Percentiles rank a stretch among this genome's conserved stretches.
Conservation (phyloP, 2,329 filamentous ascomycete species). For the Cordyceps cicadae region DNA sequence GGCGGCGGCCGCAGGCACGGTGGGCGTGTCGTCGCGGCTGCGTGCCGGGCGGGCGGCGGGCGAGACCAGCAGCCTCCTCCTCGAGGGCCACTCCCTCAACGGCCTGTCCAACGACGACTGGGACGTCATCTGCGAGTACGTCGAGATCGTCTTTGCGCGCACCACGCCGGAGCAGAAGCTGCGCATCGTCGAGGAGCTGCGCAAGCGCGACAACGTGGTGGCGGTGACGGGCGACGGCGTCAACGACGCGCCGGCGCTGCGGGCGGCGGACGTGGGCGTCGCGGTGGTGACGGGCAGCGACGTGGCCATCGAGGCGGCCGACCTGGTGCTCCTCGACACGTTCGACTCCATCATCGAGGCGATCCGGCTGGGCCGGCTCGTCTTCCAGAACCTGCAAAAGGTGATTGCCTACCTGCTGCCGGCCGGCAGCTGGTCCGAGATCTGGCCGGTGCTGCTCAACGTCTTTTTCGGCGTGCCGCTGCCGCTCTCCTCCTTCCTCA, state of each 20-base stretch:
- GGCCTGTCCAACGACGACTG: constrained; percentile 41
- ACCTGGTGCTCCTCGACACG: constrained; percentile 61
- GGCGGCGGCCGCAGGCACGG: too few species aligned
- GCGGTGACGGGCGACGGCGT: constrained; percentile 70
- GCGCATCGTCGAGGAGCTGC: constrained; percentile 62
- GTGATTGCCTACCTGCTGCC: constrained; percentile 39
- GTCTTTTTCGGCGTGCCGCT: constrained; percentile 48
- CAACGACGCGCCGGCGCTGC: constrained; percentile 58
- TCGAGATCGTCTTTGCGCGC: constrained; percentile 59
- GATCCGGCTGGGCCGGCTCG: constrained; percentile 37
- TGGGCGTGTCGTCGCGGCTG: background rate
- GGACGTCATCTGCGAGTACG: constrained; percentile 39
- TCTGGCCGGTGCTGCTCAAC: constrained; percentile 49
- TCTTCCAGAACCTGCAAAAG: constrained; percentile 34
- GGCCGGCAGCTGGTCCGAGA: constrained; percentile 47
- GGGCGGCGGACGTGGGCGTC: constrained; percentile 61
- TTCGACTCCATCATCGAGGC: constrained; percentile 64
- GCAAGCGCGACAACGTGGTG: constrained; percentile 48
- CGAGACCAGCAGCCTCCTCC: constrained; percentile 21
- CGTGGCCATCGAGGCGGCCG: constrained; percentile 55
- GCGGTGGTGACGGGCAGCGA: constrained; percentile 57
- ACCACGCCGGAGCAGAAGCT: constrained; percentile 64
- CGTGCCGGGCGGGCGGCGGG: constrained; percentile 16
- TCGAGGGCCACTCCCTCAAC: constrained; percentile 51
- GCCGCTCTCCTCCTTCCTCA: constrained; percentile 43